Evolutionary conservation across 2,329 filamentous ascomycete genomes (phyloP), one percentile per base, ranked within the genome.

Genomic region (Xylaria multiplex): DNA sequence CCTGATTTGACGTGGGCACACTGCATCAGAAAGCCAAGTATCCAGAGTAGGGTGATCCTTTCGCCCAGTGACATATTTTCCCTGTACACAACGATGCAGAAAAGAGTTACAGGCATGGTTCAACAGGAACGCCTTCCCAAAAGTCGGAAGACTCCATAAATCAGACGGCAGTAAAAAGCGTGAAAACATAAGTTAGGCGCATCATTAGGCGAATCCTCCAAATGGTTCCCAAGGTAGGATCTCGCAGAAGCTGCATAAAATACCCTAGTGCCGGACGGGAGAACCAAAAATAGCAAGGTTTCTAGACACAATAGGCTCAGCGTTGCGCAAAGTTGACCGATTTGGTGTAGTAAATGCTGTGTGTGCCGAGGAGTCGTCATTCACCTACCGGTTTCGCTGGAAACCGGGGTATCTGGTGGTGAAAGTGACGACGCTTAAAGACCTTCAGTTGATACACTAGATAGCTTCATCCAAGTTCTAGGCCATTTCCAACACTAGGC

Each of bases 201-300:
- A 40, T 50, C 22, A 24, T 50, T 50, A n/a, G 16, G 24, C 27
- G 19, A 58, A 67, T 65, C 53, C 53, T 65, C 53, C 35, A 3
- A 48, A 13, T 40, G 13, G 19, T 19, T 43, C 46, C 46, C n/a
- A n/a, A 43, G 54, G 22, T 19, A 43, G 35, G 22, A 45, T 40
- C 13, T 43, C 24, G 43, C 35, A 16, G 27, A 30, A 32, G 8
- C 32, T 59, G 56, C 37, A 42, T 30, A 27, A 48, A 49, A 48
- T 53, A 5, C 22, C 37, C 37, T 65, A 66, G 63, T 59, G 66
- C 27, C 66, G 59, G 59, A 22, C 13, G 24, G n/a, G 14, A 14
- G 37, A 35, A 16, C 62, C 50, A 45, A 53, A 68, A 59, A 45
- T 11, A 63, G 59, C 32, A 48, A 60, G 42, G 46, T 16, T 48